Evolutionary conservation across 371 early-diverging fungal genomes (phyloP), one percentile per base, ranked within the genome.

Genomic region (Dichotomocladium elegans): DNA sequence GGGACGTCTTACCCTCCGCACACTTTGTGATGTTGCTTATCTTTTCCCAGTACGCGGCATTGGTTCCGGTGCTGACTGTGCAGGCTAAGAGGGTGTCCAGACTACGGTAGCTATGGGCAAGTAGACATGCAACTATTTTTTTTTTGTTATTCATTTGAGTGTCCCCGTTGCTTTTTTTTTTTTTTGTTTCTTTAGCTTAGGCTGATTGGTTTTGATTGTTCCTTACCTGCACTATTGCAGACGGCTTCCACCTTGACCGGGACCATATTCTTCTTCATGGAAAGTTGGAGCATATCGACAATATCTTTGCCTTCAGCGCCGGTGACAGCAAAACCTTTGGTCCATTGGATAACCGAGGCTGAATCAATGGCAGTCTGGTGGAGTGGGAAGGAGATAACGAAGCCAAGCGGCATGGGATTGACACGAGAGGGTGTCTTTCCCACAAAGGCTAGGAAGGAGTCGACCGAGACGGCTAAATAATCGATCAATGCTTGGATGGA

Each of bases 351-450:
- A 25, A 96, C 79, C 27, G 68, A 82, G 4, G 94, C 94, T 49
- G 80, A 73, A 48, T 84, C 76, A 41, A 93, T 72, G n/a, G 79
- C 64, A 1, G 86, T 86, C 58, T 98, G 96, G 30, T 69, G 59
- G 46, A 94, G 85, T n/a, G 98, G 95, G 68, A 92, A 96, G 6
- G 93, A 91, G 63, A 98, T 90, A 3, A 94, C 95, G 65, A 92
- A 92, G 7, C 96, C 96, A 10, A 91, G 68, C 1, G 64, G 51
- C 26, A 82, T 67, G 15, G 68, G 68, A 2, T 58, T 29, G 12
- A 57, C 53, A n/a, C 44, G 44, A 1, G 65, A 51, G 26, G 81
- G 66, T 11, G 66, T 66, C n/a, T n/a, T n/a, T 17, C 37, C 37
- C 28, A 82, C 61, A 55, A 79, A 75, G 14, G 71, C 58, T 8